Evolutionary conservation across 2,329 filamentous ascomycete species (phyloP).

Genomic region (Colletotrichum sp.): DNA sequence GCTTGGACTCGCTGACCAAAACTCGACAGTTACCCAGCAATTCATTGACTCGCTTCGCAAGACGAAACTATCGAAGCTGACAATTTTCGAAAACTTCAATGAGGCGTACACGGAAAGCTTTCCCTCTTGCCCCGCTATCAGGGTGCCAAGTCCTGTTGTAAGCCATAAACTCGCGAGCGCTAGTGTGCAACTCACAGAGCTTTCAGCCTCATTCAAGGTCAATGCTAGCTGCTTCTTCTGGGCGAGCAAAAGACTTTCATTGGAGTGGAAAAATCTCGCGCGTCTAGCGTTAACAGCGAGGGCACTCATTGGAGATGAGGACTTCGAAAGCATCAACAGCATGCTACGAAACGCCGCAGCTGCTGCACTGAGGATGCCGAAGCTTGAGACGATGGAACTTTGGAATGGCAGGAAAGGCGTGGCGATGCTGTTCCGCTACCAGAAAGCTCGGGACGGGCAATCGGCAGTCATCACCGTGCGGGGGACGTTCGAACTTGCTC

Average conservation of each 20-base stretch:
- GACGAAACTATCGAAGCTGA: slow-evolving; percentile 31
- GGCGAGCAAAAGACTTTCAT: slow-evolving; percentile 19
- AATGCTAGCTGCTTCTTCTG: slow-evolving; percentile 36
- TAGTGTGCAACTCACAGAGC: slow-evolving; percentile 30
- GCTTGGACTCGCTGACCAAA: slow-evolving; percentile 22
- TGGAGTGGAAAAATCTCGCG: slow-evolving; percentile 34
- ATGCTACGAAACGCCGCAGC: slow-evolving; percentile 31
- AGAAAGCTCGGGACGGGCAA: slow-evolving; percentile 22
- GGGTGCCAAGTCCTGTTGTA: slow-evolving; percentile 26
- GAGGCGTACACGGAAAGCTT: slow-evolving; percentile 29
- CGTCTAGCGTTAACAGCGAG: slow-evolving; percentile 35
- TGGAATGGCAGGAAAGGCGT: slow-evolving; percentile 34
- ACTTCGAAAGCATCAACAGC: slow-evolving; percentile 24
- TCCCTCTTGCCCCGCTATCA: slow-evolving; percentile 18
- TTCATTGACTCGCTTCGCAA: slow-evolving; percentile 31
- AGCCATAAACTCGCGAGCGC: slow-evolving; percentile 31
- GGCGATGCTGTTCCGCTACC: slow-evolving; percentile 29
- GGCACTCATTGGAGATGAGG: slow-evolving; percentile 26
- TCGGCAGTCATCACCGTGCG: slow-evolving; percentile 26
- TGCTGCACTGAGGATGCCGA: slow-evolving; percentile 32
- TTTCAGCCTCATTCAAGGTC: slow-evolving; percentile 36
- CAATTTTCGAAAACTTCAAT: slow-evolving; percentile 41
- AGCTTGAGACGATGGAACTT: slow-evolving; percentile 33
- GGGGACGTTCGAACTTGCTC: slow-evolving; percentile 25
- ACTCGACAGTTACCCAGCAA: slow-evolving; percentile 24